Percentiles rank a stretch among this genome's conserved stretches.
Conservation (phyloP, 768 basidiomycete genomes). For the Tulasnella sp. region DNA sequence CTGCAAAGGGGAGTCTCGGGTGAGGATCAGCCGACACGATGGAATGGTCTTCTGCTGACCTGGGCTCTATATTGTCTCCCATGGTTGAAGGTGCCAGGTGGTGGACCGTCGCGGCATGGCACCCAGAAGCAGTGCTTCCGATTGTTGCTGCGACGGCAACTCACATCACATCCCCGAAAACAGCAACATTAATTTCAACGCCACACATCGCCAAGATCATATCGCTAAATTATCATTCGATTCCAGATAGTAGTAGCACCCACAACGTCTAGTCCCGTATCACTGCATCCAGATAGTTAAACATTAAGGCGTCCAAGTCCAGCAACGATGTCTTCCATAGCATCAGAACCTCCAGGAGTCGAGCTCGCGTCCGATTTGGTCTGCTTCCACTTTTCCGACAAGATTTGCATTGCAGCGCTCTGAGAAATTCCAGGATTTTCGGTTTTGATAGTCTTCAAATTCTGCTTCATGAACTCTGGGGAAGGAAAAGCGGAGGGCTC, state of each 20-base stretch:
- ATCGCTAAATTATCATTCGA: neutral
- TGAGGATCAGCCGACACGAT: neutral
- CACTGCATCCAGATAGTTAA: slow-evolving; percentile 6
- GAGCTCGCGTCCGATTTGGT: slow-evolving; percentile 23
- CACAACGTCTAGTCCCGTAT: neutral
- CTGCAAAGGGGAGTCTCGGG: neutral
- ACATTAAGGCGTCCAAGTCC: slow-evolving; percentile 19
- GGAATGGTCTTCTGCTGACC: neutral
- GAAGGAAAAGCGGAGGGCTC: neutral
- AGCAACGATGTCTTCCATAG: slow-evolving; percentile 27
- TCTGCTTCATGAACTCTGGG: slow-evolving; percentile 35
- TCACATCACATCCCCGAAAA: slow-evolving; percentile 3
- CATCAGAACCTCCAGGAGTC: slow-evolving; percentile 11
- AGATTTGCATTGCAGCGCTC: slow-evolving; percentile 37
- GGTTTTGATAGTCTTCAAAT: slow-evolving; percentile 35
- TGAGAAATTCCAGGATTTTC: slow-evolving; percentile 36
- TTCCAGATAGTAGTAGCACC: neutral
- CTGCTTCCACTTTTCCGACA: slow-evolving; percentile 33
- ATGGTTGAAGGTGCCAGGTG: neutral
- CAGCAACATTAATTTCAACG: neutral
- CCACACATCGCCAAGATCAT: neutral
- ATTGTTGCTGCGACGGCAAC: neutral
- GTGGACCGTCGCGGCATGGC: neutral
- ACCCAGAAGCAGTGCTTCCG: neutral
- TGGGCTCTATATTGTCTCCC: neutral